Evolutionary conservation across 208 protist species (phyloP).

Genomic region (Tritrichomonas foetus): DNA sequence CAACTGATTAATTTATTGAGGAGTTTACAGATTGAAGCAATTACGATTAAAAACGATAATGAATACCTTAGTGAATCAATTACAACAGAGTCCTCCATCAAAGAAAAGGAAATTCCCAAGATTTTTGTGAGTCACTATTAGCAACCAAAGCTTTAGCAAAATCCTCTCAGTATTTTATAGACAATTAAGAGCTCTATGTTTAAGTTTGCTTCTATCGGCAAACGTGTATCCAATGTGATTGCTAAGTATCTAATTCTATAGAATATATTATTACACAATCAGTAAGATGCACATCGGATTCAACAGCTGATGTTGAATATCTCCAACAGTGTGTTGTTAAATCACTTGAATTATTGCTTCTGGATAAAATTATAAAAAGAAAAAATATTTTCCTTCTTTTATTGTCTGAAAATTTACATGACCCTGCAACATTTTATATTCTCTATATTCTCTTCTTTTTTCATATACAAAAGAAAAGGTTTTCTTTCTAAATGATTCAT

Average conservation of each 20-base stretch:
- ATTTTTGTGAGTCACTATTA: not conserved
- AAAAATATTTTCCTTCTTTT: too few species aligned
- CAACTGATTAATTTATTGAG: not conserved
- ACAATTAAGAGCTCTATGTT: not conserved
- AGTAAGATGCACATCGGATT: not conserved
- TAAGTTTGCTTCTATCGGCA: not conserved
- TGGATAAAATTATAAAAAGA: not conserved
- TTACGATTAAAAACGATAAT: not conserved
- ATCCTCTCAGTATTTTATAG: not conserved
- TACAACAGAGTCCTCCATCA: not conserved
- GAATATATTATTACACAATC: not conserved
- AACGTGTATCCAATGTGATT: not conserved
- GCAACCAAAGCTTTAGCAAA: not conserved
- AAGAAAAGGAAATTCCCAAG: not conserved
- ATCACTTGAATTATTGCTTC: not conserved
- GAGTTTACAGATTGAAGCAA: not conserved
- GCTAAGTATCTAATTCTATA: slow-evolving; percentile 10
- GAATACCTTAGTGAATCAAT: not conserved
- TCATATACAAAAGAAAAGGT: too few species aligned
- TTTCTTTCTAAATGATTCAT: too few species aligned
- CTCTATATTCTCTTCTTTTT: too few species aligned
- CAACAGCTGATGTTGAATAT: not conserved
- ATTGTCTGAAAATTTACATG: too few species aligned
- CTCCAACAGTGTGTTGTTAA: not conserved
- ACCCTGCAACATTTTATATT: too few species aligned